These are phyloP conservation scores for Hysterangium stoloniferum DNA, from an alignment of 768 basidiomycete genomes.

Conservation along the genomic window DNA sequence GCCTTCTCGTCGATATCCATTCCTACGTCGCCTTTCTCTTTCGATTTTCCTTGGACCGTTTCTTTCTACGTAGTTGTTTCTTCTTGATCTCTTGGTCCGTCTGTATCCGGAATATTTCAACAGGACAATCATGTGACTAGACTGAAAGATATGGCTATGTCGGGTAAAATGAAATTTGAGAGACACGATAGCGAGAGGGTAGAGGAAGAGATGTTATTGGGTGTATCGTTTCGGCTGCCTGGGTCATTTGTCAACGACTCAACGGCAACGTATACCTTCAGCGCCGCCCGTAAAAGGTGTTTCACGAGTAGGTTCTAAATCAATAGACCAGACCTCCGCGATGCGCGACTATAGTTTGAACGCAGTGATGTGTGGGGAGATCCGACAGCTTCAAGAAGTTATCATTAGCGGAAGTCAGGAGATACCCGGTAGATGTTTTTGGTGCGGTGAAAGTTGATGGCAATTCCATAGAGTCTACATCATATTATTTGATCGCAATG, in stretches of 20 bases:
- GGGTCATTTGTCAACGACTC: too few relatives aligned
- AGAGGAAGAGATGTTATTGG: conserved; percentile 63
- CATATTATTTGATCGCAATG: conserved; percentile 90
- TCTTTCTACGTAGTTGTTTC: conserved; percentile 76
- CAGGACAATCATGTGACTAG: conserved; percentile 87
- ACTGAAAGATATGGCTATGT: conserved; percentile 75
- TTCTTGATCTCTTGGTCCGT: conserved; percentile 85
- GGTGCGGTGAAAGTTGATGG: conserved; percentile 58
- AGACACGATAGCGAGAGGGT: conserved; percentile 73
- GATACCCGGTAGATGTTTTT: conserved; percentile 40
- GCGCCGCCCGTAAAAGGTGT: conserved; percentile 83
- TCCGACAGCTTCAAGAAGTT: conserved; percentile 97
- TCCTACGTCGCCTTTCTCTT: conserved; percentile 26
- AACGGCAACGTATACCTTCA: conserved; percentile 91
- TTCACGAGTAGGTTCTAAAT: conserved; percentile 49
- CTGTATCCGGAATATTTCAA: conserved; percentile 87
- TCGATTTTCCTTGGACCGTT: conserved; percentile 85
- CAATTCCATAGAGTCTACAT: conserved; percentile 30
- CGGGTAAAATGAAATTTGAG: conserved; percentile 82
- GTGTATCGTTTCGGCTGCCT: conserved; percentile 71
- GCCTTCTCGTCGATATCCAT: conserved; percentile 29
- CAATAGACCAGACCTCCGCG: conserved; percentile 85
- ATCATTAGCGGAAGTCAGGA: conserved; percentile 81
- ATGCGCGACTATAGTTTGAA: conserved; percentile 94
- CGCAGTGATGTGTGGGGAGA: conserved; percentile 88